A percentile compares a stretch with the other conserved stretches of the same genome.
phyloP scores from a whole-genome alignment of 1,284 basidiomycete species.

The Tremellales sp. region DNA sequence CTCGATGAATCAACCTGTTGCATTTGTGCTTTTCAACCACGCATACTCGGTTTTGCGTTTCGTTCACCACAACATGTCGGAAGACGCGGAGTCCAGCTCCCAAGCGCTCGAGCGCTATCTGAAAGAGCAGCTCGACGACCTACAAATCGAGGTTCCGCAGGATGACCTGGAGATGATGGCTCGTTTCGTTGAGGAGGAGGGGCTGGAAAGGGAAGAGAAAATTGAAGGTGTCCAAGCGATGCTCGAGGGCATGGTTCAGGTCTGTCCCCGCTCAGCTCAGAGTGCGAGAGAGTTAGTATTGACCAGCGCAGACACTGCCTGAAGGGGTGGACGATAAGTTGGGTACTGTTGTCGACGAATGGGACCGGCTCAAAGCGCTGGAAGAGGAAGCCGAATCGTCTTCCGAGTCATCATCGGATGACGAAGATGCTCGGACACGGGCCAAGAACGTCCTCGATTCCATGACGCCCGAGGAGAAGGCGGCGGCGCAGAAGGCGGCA shows the following conservation, averaged over 20 bases:
- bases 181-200: constrained; percentile 48
- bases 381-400: constrained; percentile 12
- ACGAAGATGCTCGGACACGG: constrained; percentile 11
- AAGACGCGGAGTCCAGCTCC: constrained; percentile 26
- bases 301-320: not conserved
- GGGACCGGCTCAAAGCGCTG: constrained; percentile 23
- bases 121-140: constrained; percentile 22
- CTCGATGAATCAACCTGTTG: too few species aligned
- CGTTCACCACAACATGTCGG: not conserved
- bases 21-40: too few species aligned
- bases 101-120: constrained; percentile 43
- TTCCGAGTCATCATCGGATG: constrained; percentile 5
- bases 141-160: constrained; percentile 31
- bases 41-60: too few species aligned
- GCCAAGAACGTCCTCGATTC: constrained; percentile 29
- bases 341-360: constrained; percentile 32
- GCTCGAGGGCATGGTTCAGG: constrained; percentile 45
- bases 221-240: constrained; percentile 46
- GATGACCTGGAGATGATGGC: constrained; percentile 49
- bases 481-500: constrained; percentile 33
- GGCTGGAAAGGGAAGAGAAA: constrained; percentile 45
- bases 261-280: too few species aligned
- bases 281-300: too few species aligned
- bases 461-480: constrained; percentile 41
- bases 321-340: constrained; percentile 33